These are phyloP conservation scores for sweet orange (Citrus sinensis) DNA, from an alignment of 345 rosid species.

Conservation along the genomic window DNA sequence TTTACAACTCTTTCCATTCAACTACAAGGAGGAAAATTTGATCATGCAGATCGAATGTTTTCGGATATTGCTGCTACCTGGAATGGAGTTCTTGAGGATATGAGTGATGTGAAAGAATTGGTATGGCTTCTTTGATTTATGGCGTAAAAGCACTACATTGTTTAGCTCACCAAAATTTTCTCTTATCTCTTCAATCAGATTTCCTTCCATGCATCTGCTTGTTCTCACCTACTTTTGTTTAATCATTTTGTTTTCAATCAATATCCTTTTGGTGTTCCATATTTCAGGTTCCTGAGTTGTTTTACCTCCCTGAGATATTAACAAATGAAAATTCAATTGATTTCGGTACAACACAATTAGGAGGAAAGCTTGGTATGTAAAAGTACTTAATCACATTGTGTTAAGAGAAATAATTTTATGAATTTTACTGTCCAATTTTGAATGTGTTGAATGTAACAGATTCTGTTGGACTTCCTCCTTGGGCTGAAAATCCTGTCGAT, in stretches of 20 bases:
- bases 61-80: conserved; percentile 87
- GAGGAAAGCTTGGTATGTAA: conserved; percentile 85
- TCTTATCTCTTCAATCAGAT: neutral
- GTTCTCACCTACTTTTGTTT: conserved; percentile 7
- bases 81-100: conserved; percentile 96
- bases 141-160: conserved; percentile 4
- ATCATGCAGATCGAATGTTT: conserved; percentile 98
- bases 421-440: conserved; percentile 7
- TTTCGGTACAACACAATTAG: conserved; percentile 91
- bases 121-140: conserved; percentile 40
- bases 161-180: neutral
- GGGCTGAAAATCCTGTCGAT: conserved; percentile 93
- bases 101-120: conserved; percentile 99
- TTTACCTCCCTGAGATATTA: conserved; percentile 91
- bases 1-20: conserved; percentile 94
- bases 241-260: conserved; percentile 12
- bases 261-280: conserved; percentile 6
- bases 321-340: conserved; percentile 85
- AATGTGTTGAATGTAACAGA: conserved; percentile 43
- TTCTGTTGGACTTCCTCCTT: conserved; percentile 88
- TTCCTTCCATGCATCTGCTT: conserved; percentile 3
- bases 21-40: conserved; percentile 99
- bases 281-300: conserved; percentile 91
- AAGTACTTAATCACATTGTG: conserved; percentile 12
- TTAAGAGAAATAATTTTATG: conserved; percentile 3